phyloP scores from a whole-genome alignment of 441 rosid species.

The Macaranga tanarius region DNA sequence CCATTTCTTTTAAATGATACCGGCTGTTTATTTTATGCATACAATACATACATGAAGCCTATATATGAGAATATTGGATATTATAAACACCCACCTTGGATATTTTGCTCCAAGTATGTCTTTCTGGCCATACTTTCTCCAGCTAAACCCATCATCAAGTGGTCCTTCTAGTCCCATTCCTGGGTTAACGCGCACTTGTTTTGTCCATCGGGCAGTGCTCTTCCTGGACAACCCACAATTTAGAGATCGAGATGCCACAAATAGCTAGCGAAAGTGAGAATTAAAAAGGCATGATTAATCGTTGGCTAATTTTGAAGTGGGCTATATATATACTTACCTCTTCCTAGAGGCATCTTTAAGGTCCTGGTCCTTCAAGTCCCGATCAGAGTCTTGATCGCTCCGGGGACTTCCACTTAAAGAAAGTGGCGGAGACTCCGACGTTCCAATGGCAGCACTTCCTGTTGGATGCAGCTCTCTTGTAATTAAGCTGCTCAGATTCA shows the following conservation, averaged over 20 bases:
- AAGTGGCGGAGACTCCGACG: conserved; percentile 46
- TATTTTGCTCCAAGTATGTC: conserved; percentile 75
- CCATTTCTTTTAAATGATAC: too few species aligned
- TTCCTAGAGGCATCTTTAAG: conserved; percentile 37
- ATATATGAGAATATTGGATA: neutral
- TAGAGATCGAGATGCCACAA: too few species aligned
- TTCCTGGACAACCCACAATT: conserved; percentile 36
- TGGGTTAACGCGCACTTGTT: conserved; percentile 50
- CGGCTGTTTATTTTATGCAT: too few species aligned
- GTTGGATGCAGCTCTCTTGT: conserved; percentile 15
- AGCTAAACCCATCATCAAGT: conserved; percentile 78
- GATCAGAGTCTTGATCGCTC: conserved; percentile 69
- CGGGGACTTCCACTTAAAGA: conserved; percentile 52
- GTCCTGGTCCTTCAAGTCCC: conserved; percentile 40
- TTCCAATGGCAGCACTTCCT: conserved; percentile 12
- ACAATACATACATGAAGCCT: too few species aligned
- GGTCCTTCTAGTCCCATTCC: conserved; percentile 51
- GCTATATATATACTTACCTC: conserved; percentile 39
- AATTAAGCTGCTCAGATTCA: conserved; percentile 29
- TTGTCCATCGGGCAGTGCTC: conserved; percentile 51
- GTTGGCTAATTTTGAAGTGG: too few species aligned
- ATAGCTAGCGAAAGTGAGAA: too few species aligned
- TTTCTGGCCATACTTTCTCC: conserved; percentile 96
- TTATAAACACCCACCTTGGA: conserved; percentile 54
- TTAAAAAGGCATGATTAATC: too few species aligned